Percentiles rank a stretch among this genome's conserved stretches.
Conservation (phyloP, 2,329 filamentous ascomycete genomes). For the Xylariaceae sp. region DNA sequence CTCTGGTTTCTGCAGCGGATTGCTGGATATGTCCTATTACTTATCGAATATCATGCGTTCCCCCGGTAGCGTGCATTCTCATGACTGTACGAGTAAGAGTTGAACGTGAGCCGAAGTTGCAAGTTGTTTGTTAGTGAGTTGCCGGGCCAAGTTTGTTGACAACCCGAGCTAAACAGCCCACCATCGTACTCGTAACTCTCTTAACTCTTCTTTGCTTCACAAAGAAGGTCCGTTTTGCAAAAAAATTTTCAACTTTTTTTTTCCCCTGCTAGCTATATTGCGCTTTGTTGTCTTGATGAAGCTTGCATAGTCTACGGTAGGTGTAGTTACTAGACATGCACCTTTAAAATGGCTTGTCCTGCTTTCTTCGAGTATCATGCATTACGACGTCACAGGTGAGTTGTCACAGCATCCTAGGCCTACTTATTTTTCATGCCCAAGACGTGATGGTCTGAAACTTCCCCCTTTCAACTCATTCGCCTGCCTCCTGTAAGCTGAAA, state of each 20-base stretch:
- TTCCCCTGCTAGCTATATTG: not conserved
- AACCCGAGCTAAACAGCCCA: not conserved
- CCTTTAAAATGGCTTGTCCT: conserved; percentile 1
- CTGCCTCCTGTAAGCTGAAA: conserved; percentile 24
- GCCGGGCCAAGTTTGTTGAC: not conserved
- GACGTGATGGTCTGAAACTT: conserved; percentile 27
- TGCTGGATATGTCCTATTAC: not conserved
- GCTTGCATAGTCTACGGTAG: not conserved
- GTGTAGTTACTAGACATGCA: not conserved
- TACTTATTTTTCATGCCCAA: conserved; percentile 12
- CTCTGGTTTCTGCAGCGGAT: not conserved
- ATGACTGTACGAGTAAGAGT: not conserved
- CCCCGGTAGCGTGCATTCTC: not conserved
- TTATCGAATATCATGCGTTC: not conserved
- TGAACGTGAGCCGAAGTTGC: not conserved
- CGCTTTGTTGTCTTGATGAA: not conserved
- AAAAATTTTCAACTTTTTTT: not conserved
- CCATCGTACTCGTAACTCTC: not conserved
- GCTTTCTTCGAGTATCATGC: conserved; percentile 6
- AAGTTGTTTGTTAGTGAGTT: not conserved
- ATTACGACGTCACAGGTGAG: conserved; percentile 17
- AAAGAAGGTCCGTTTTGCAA: not conserved
- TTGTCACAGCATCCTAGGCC: conserved; percentile 13
- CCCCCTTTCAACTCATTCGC: conserved; percentile 26
- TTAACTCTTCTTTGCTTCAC: not conserved